Evolutionary conservation across 2,329 filamentous ascomycete genomes (phyloP).

Genomic region (Neofusicoccum parvum): DNA sequence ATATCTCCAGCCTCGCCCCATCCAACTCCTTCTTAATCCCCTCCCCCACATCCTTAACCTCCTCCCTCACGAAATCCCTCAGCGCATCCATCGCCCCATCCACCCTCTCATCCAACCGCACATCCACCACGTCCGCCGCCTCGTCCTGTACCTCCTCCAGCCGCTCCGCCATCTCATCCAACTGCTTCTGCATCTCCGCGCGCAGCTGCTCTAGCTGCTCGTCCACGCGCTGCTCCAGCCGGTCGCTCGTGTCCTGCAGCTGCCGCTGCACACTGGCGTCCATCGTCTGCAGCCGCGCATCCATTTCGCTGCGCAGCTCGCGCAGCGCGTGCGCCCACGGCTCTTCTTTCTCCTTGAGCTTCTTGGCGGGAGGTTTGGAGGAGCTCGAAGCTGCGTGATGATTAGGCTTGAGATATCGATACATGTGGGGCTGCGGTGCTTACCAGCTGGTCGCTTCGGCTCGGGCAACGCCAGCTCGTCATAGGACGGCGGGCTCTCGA

Average conservation of each 20-base stretch:
- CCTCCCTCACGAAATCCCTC: background rate
- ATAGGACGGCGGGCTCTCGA: background rate
- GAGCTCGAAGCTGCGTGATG: background rate
- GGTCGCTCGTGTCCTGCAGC: background rate
- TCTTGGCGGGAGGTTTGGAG: background rate
- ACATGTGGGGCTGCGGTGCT: background rate
- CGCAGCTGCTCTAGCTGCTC: background rate
- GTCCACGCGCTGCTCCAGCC: background rate
- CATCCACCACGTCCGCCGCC: background rate
- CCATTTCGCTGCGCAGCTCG: background rate
- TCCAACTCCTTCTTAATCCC: background rate
- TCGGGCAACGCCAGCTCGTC: background rate
- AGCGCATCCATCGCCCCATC: background rate
- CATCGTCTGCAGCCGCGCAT: background rate
- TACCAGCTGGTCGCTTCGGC: background rate
- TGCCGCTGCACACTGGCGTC: background rate
- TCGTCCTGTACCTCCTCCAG: conserved; percentile 1
- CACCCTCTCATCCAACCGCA: background rate
- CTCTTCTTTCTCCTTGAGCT: background rate
- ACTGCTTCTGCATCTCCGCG: background rate
- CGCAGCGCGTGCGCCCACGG: background rate
- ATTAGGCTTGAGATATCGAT: background rate
- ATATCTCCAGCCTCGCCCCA: background rate
- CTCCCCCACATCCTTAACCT: background rate
- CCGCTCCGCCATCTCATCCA: background rate